Percentiles rank a stretch among this genome's conserved stretches.
Evolutionary conservation across 306 rosid genomes (phyloP).

Genomic region (Ochetophila trinervis): DNA sequence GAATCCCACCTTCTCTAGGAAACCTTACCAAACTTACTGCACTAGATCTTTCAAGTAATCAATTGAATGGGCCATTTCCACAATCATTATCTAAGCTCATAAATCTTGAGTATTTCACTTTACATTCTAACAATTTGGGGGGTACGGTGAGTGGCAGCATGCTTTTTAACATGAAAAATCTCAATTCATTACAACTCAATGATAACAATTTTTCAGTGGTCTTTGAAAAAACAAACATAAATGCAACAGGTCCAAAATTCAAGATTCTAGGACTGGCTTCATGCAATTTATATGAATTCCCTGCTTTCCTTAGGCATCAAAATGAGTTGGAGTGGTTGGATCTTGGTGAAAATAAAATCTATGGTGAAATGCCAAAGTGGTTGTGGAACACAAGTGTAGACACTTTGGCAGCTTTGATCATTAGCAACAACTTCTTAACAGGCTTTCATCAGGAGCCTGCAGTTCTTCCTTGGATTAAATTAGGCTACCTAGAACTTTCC

Average conservation of each 20-base stretch:
- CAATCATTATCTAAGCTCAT: slow-evolving; percentile 6
- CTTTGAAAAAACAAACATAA: not conserved
- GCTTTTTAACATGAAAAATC: slow-evolving; percentile 3
- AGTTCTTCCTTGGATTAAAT: not conserved
- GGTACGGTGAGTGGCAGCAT: not conserved
- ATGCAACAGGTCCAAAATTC: slow-evolving; percentile 10
- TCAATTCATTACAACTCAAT: not conserved
- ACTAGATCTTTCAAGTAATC: not conserved
- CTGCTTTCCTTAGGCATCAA: slow-evolving; percentile 24
- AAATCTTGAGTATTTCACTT: not conserved
- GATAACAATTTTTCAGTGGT: slow-evolving; percentile 20
- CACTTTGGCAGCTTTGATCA: slow-evolving; percentile 3
- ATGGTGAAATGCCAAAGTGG: slow-evolving; percentile 30
- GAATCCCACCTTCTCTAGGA: not conserved
- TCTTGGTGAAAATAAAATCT: slow-evolving; percentile 17
- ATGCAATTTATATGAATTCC: slow-evolving; percentile 11
- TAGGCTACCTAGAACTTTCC: not conserved
- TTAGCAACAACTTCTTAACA: slow-evolving; percentile 8
- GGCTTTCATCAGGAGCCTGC: not conserved
- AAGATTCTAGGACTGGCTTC: not conserved
- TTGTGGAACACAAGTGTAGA: slow-evolving; percentile 21
- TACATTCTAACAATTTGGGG: slow-evolving; percentile 18
- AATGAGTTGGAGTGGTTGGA: slow-evolving; percentile 4
- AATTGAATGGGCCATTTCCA: slow-evolving; percentile 18
- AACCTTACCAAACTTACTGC: slow-evolving; percentile 1